A percentile compares a stretch with the other conserved stretches of the same genome.
These are phyloP conservation scores for Herpetomonas tarakana DNA, from an alignment of 208 protist species.

Conservation along the genomic window DNA sequence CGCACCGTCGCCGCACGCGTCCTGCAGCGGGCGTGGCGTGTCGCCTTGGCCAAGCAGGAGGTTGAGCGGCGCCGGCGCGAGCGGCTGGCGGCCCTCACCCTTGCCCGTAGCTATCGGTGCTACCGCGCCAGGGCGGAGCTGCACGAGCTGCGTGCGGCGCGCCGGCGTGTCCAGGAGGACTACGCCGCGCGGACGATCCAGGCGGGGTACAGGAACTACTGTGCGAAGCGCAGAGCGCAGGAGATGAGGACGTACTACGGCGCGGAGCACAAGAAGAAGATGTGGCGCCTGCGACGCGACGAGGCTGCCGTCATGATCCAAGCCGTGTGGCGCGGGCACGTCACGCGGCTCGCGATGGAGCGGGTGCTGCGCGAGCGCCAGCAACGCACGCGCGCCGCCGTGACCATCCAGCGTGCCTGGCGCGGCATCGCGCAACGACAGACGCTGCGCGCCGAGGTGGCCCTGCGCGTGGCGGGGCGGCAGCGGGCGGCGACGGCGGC, in stretches of 20 bases:
- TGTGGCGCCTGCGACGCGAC: conserved; percentile 37
- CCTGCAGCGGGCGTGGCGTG: conserved; percentile 80
- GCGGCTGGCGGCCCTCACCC: conserved; percentile 32
- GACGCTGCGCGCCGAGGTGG: conserved; percentile 34
- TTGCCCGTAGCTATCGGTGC: conserved; percentile 51
- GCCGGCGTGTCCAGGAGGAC: conserved; percentile 22
- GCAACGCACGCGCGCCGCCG: conserved; percentile 20
- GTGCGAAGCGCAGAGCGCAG: conserved; percentile 27
- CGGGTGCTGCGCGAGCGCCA: conserved; percentile 21
- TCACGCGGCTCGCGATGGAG: conserved; percentile 45
- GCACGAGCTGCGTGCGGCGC: conserved; percentile 31
- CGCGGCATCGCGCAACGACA: conserved; percentile 21
- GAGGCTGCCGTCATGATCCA: conserved; percentile 77
- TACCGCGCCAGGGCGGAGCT: conserved; percentile 52
- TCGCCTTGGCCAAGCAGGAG: conserved; percentile 52
- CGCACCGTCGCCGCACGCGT: conserved; percentile 47
- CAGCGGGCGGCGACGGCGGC: conserved; percentile 31
- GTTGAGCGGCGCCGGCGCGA: conserved; percentile 55
- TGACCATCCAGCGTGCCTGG: conserved; percentile 68
- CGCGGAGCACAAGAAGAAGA: conserved; percentile 46
- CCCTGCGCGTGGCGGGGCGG: conserved; percentile 24
- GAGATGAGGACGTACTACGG: conserved; percentile 69
- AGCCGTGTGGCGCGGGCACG: conserved; percentile 76
- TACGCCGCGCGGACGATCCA: conserved; percentile 58
- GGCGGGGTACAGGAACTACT: conserved; percentile 30